A percentile compares a stretch with the other conserved stretches of the same genome.
Conservation (phyloP, 805 yeast genomes). For the Candida piceae region DNA sequence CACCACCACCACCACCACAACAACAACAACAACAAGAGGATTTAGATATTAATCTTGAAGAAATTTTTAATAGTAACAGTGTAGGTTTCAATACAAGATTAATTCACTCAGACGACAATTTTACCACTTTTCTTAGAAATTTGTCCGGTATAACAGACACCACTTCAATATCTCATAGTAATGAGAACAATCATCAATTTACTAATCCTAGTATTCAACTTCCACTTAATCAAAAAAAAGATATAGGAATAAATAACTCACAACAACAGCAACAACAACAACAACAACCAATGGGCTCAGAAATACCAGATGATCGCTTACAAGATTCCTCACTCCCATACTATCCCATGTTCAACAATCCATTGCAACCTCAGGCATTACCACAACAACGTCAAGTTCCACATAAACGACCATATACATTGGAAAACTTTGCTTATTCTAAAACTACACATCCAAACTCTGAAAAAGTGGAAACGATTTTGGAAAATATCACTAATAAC, state of each 20-base stretch:
- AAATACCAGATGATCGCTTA: neutral
- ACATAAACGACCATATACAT: conserved; percentile 16
- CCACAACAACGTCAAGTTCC: conserved; percentile 1
- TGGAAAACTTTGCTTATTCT: conserved; percentile 33
- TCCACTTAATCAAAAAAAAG: too few relatives aligned
- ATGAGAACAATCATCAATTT: neutral
- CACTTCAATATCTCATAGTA: too few relatives aligned
- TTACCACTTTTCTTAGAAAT: conserved; percentile 12
- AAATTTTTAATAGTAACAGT: conserved; percentile 23
- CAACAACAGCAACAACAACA: neutral
- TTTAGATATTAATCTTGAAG: conserved; percentile 25
- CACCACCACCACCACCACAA: neutral
- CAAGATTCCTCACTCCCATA: conserved; percentile 11
- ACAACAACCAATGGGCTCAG: neutral
- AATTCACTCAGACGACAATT: conserved; percentile 33
- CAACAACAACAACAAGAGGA: conserved; percentile 1
- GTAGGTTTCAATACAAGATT: conserved; percentile 33
- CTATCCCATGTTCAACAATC: conserved; percentile 24
- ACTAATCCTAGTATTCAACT: neutral
- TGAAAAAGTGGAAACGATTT: conserved; percentile 40
- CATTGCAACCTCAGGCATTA: conserved; percentile 15
- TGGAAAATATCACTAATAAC: conserved; percentile 40
- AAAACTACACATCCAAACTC: conserved; percentile 44
- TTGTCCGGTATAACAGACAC: conserved; percentile 1
- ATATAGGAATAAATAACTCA: too few relatives aligned